phyloP scores from a whole-genome alignment of 2,329 filamentous ascomycete genomes.

The Clarireedia sp. region DNA sequence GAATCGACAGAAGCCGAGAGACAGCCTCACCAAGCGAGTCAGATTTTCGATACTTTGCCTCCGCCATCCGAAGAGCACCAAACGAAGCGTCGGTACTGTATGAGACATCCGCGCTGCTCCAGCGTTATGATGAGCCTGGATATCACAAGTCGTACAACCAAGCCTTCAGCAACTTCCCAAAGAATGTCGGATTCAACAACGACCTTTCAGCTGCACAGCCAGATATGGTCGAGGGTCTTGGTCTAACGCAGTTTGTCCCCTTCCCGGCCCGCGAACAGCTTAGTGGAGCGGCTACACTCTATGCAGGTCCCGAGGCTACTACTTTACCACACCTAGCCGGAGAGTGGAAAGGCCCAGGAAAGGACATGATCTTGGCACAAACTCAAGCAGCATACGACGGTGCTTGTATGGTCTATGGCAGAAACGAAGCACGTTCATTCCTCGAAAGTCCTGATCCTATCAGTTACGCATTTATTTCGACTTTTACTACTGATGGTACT shows the following conservation, averaged over 20 bases:
- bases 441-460: neutral
- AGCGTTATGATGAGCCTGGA: conserved; percentile 9
- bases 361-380: conserved; percentile 2
- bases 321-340: conserved; percentile 18
- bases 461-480: neutral
- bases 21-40: conserved; percentile 11
- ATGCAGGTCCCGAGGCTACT: neutral
- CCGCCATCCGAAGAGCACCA: neutral
- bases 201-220: conserved; percentile 25
- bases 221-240: conserved; percentile 26
- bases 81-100: conserved; percentile 10
- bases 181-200: conserved; percentile 26
- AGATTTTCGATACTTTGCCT: conserved; percentile 9
- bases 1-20: neutral
- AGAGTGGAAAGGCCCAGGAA: conserved; percentile 13
- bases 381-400: conserved; percentile 2
- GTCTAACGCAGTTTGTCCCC: conserved; percentile 12
- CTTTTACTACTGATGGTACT: neutral
- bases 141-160: conserved; percentile 13
- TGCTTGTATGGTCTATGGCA: conserved; percentile 3
- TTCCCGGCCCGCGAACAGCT: conserved; percentile 13
- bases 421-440: conserved; percentile 1
- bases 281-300: conserved; percentile 8
- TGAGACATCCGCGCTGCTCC: conserved; percentile 10
- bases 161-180: conserved; percentile 22